phyloP scores from a whole-genome alignment of 192 early-diverging fungal genomes.

The Gonapodya sp. region DNA sequence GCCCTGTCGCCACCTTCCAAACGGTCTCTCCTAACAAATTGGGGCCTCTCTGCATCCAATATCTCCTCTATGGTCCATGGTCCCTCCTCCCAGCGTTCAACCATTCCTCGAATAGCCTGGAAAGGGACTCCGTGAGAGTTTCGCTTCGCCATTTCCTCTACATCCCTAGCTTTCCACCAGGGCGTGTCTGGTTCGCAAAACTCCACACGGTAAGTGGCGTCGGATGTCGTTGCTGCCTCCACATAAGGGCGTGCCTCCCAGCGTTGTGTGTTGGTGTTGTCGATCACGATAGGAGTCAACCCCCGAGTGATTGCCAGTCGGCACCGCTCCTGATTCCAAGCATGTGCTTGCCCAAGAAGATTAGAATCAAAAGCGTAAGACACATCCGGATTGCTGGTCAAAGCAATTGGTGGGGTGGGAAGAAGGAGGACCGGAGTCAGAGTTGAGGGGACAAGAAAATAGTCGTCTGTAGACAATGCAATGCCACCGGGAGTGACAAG shows the following conservation, averaged over 20 bases:
- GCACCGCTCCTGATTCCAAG: conserved; percentile 30
- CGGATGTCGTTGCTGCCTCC: conserved; percentile 16
- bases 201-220: conserved; percentile 19
- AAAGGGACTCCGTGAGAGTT: conserved; percentile 30
- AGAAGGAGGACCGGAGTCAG: not conserved
- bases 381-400: not conserved
- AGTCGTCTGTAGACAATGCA: conserved; percentile 40
- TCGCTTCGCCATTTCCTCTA: conserved; percentile 19
- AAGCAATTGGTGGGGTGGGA: not conserved
- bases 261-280: conserved; percentile 32
- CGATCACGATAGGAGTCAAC: conserved; percentile 30
- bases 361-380: conserved; percentile 27
- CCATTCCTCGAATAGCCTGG: conserved; percentile 30
- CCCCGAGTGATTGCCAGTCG: conserved; percentile 14
- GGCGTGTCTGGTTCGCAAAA: conserved; percentile 28
- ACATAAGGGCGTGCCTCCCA: conserved; percentile 42
- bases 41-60: not conserved
- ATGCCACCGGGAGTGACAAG: conserved; percentile 13
- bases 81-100: conserved; percentile 25
- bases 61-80: not conserved
- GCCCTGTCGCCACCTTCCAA: not conserved
- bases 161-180: conserved; percentile 31
- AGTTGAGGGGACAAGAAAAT: conserved; percentile 15
- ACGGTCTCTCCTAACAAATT: not conserved
- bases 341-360: conserved; percentile 25